Percentiles rank a stretch among this genome's conserved stretches.
Conservation (phyloP, 2,329 filamentous ascomycete species). For the Botrytis pseudocinerea region DNA sequence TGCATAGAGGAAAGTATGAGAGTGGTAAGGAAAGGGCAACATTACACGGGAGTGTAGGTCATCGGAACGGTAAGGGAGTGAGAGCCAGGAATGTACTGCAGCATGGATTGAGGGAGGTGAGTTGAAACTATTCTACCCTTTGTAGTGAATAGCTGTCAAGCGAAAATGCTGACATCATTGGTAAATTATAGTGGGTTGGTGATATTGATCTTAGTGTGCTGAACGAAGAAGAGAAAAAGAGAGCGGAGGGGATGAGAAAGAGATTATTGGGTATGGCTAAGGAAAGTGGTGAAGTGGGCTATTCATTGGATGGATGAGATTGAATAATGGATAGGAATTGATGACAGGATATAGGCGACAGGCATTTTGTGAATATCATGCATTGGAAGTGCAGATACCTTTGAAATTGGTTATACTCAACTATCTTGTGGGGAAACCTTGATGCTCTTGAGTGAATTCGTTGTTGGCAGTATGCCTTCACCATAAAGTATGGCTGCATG, state of each 20-base stretch:
- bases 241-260: constrained; percentile 64
- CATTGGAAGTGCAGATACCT: neutral
- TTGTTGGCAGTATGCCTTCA: neutral
- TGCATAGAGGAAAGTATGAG: constrained; percentile 71
- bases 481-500: too few relatives aligned
- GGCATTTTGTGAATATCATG: too few relatives aligned
- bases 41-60: constrained; percentile 71
- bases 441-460: neutral
- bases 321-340: neutral
- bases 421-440: neutral
- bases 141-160: neutral
- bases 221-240: constrained; percentile 44
- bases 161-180: neutral
- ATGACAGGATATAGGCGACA: neutral
- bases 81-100: constrained; percentile 73
- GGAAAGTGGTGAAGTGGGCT: constrained; percentile 63
- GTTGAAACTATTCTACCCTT: neutral
- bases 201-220: constrained; percentile 55
- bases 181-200: constrained; percentile 53
- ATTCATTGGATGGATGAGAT: constrained; percentile 54
- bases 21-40: constrained; percentile 63
- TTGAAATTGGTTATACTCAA: too few relatives aligned
- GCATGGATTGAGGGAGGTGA: constrained; percentile 62
- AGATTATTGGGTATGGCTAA: constrained; percentile 62
- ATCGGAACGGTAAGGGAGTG: constrained; percentile 53